Evolutionary conservation across 2,329 filamentous ascomycete species (phyloP).

Genomic region (Cladosporium oxysporum): DNA sequence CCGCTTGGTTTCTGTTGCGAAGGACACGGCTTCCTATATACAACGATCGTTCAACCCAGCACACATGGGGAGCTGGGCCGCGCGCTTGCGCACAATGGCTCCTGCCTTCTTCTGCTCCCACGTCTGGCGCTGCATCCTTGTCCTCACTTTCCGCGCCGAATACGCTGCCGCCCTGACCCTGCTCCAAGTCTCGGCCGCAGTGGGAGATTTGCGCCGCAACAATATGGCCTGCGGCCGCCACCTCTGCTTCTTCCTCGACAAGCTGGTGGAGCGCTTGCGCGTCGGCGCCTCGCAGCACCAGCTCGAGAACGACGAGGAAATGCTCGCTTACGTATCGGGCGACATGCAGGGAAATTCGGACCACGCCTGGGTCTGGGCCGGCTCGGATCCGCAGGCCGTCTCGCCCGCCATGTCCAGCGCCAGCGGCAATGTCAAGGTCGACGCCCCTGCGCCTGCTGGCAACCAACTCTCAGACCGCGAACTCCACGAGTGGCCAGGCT

Average conservation of each 20-base stretch:
- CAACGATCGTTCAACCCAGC: slow-evolving; percentile 55
- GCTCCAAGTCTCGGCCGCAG: slow-evolving; percentile 68
- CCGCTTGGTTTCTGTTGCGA: slow-evolving; percentile 70
- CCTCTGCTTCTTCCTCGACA: slow-evolving; percentile 75
- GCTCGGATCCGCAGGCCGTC: slow-evolving; percentile 23
- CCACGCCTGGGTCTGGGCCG: slow-evolving; percentile 78
- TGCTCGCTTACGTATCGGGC: slow-evolving; percentile 80
- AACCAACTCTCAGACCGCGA: slow-evolving; percentile 32
- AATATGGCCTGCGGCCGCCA: slow-evolving; percentile 80
- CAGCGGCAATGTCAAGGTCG: background rate
- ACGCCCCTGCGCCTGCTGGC: slow-evolving; percentile 17
- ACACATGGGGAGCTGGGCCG: slow-evolving; percentile 50
- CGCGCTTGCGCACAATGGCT: slow-evolving; percentile 65
- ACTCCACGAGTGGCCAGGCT: slow-evolving; percentile 72
- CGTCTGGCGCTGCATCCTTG: slow-evolving; percentile 81
- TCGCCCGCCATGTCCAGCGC: background rate
- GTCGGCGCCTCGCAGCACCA: slow-evolving; percentile 42
- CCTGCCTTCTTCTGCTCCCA: slow-evolving; percentile 78
- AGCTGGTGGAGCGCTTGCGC: slow-evolving; percentile 60
- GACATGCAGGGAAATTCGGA: slow-evolving; percentile 82
- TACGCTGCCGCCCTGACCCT: slow-evolving; percentile 73
- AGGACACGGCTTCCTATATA: slow-evolving; percentile 78
- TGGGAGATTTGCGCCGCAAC: slow-evolving; percentile 70
- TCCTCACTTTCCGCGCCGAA: slow-evolving; percentile 74
- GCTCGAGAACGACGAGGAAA: slow-evolving; percentile 74